Base-by-base conservation (phyloP, 73 alveolate species). In the Loxodes magnus region DNA sequence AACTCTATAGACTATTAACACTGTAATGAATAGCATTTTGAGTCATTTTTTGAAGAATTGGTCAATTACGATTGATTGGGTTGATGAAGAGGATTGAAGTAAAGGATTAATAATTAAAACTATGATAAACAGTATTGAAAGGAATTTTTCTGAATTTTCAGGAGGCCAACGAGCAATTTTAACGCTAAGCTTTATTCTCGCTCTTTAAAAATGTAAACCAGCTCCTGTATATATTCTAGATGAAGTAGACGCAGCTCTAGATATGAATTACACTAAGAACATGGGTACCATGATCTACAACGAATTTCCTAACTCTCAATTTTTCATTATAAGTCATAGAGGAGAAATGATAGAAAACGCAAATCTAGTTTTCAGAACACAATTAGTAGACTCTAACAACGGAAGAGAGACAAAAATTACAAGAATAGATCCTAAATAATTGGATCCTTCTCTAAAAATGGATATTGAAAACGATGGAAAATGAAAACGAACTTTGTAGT, bases 161-260 rank as follows among this genome's bases (percentile, higher is more conserved):
- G 96, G 96, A 35, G 98, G 98, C 4, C 88, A 93, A 69, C 79
- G 96, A 66, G 82, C 97, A 35, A 74, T 93, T 16, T 78, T 93
- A 35, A 97, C 97, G 7, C 68, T 90, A n/a, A 63, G 93, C 56
- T 75, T 89, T 46, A 73, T 90, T 35, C 71, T 93, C 15, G 93
- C 97, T 16, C 75, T 90, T 1, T 50, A 36, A 15, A 81, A 78
- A 58, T 75, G 72, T 56, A 89, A 84, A 31, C 98, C 97, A 28
- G 97, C 96, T 28, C 97, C 97, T 21, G 64, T 94, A 56, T 93
- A 95, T 67, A 93, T 95, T 64, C 82, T 95, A 43, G 99, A 95
- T 82, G 99, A 95, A 77, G 88, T 95, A 48, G 99, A 95, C 60
- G 92, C 98, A 2, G 99, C 99, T 25, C 67, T 95, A 42, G 99